Base-by-base conservation (phyloP, 116 monocot species). In the Phalaenopsis hybrid region DNA sequence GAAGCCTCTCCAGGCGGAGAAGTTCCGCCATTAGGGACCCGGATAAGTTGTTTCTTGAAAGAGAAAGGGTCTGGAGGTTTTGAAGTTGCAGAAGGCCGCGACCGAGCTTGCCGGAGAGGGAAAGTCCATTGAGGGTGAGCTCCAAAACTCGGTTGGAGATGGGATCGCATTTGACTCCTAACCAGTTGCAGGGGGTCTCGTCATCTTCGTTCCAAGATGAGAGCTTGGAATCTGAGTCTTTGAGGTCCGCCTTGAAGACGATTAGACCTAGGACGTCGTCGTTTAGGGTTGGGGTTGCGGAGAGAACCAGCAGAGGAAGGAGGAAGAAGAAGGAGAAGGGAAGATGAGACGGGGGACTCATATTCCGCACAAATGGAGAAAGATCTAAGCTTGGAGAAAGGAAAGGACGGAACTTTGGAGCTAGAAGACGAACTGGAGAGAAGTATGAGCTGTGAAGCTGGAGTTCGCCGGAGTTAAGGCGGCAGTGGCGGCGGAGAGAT, bases 251-350 rank as follows among this genome's bases (percentile, higher is more conserved):
- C 76, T 90, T 90, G 85, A 90, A 87, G 74, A 87, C 90, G 37
- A 90, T 87, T 15, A 90, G 80, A 25, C 85, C 90, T 3, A 90
- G 85, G 5, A 90, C 90, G 50, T 90, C 90, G 79, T 87, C 85
- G 81, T 45, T 46, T 31, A 10, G 44, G 75, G 44, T 21, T n/a
- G 75, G 75, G 45, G n/a, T 34, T 23, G 41, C 44, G 28, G 80
- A 79, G 45, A 33, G 2, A 23, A 57, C 79, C 20, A 77, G 13
- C 50, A 84, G 59, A 15, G 76, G 69, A 31, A 70, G 46, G 44
- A 73, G 44, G 21, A 84, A 49, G 52, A 82, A 70, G 57, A 81
- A 57, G 74, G 72, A n/a, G 74, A 59, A 33, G 23, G 21, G 52
- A 12, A 82, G 45, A 51, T 20, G 44, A 45, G 6, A 28, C 3